Base-by-base conservation (phyloP, 1,284 basidiomycete genomes). In the Ganoderma multipileum region DNA sequence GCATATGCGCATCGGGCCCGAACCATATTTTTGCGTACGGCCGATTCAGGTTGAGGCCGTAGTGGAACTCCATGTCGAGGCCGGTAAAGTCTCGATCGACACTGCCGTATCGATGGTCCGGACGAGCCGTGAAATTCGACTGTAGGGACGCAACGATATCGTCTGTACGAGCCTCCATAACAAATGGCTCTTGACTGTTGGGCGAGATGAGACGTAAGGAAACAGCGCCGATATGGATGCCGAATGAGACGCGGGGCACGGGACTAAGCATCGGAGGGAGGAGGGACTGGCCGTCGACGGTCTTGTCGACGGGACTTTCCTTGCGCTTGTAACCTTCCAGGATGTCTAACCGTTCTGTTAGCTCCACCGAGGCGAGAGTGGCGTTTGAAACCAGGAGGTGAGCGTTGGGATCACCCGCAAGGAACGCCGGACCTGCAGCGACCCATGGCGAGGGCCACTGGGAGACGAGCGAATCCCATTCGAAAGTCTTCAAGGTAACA, bases 361-460 rank as follows among this genome's bases (percentile, higher is more conserved):
- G 68, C 52, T 86, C 80, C 7, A 92, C 69, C 6, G 80, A 79
- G 11, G 81, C 81, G 3, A 92, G 66, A n/a, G 79, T 81, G 38
- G 86, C 65, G 33, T 84, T 82, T 26, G 89, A 75, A n/a, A 85
- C 85, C 26, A 91, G 64, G 16, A 89, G 81, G 11, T 91, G 83
- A 6, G 85, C 82, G 74, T 89, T 90, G 4, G 88, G 85, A 74
- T 91, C 89, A 39, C 85, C 87, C n/a, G 75, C 73, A 61, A 90
- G 78, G 74, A 87, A 86, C n/a, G 82, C 78, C 5, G 85, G 81
- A 4, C 84, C 79, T 16, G 63, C 14, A 39, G 79, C 78, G 33
- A 89, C 77, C 81, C 85, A 86, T 20, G 86, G 84, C 38, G 83
- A 77, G 11, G 89, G 87, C 89, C 90, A 92, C 75, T 90, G 86